Evolutionary conservation across 345 rosid species (phyloP).

Genomic region (Heritiera littoralis): DNA sequence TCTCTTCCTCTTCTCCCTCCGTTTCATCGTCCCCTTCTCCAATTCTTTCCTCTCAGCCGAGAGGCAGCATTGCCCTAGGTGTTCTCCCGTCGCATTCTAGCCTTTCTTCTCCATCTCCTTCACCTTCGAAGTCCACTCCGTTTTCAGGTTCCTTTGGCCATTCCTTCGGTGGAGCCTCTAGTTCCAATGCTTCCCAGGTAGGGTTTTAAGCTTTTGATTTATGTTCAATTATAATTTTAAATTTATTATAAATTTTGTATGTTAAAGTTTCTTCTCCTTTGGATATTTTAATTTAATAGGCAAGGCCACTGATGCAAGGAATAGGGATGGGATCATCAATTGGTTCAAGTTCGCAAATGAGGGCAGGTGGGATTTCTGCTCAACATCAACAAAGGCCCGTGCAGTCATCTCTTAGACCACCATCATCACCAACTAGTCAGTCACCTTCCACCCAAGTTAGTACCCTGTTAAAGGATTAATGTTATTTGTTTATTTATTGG

Average conservation of each 20-base stretch:
- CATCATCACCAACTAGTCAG: slow-evolving; percentile 55
- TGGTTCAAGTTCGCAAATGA: slow-evolving; percentile 61
- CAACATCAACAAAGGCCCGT: slow-evolving; percentile 75
- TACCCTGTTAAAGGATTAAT: slow-evolving; percentile 13
- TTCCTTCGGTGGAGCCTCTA: slow-evolving; percentile 54
- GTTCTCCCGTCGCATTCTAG: slow-evolving; percentile 58
- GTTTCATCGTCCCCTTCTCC: slow-evolving; percentile 41
- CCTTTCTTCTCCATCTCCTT: slow-evolving; percentile 44
- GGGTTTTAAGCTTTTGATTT: background rate
- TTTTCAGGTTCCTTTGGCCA: slow-evolving; percentile 71
- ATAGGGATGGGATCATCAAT: slow-evolving; percentile 57
- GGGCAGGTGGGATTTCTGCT: slow-evolving; percentile 62
- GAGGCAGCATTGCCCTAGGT: slow-evolving; percentile 69
- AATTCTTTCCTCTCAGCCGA: slow-evolving; percentile 41
- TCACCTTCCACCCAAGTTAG: slow-evolving; percentile 65
- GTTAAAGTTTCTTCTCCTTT: background rate
- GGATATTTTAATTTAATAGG: slow-evolving; percentile 34
- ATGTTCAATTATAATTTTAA: background rate
- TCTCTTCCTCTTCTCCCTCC: slow-evolving; percentile 40
- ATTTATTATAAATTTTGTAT: background rate
- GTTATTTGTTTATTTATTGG: background rate
- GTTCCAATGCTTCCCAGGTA: slow-evolving; percentile 55
- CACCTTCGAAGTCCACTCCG: slow-evolving; percentile 52
- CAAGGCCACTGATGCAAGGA: slow-evolving; percentile 56
- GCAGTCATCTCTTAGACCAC: slow-evolving; percentile 62